Conservation (phyloP, 176 grass and related monocot genomes). For the barley (Hordeum vulgare) region DNA sequence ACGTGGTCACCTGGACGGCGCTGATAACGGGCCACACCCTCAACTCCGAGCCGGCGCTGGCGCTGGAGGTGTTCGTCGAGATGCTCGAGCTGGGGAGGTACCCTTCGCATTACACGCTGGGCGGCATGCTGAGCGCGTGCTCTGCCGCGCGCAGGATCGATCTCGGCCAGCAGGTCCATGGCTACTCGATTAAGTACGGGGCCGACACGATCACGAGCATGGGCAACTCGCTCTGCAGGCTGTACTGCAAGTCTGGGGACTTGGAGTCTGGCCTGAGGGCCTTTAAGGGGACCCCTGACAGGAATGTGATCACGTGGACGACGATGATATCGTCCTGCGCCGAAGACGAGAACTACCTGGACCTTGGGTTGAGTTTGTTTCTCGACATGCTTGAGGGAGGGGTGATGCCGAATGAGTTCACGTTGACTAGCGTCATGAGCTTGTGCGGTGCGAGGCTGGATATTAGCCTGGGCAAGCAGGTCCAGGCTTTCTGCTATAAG, state of each 20-base stretch:
- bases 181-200: conserved; percentile 51
- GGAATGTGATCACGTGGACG: conserved; percentile 85
- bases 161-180: conserved; percentile 58
- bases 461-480: conserved; percentile 63
- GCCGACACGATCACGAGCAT: conserved; percentile 43
- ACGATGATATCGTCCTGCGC: conserved; percentile 64
- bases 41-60: conserved; percentile 30
- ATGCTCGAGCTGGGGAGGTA: conserved; percentile 46
- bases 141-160: conserved; percentile 10
- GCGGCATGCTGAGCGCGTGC: conserved; percentile 44
- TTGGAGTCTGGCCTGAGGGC: conserved; percentile 38
- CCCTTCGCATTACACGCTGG: conserved; percentile 54
- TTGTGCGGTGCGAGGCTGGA: conserved; percentile 53
- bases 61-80: conserved; percentile 36
- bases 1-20: conserved; percentile 66
- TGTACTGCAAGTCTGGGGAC: conserved; percentile 61
- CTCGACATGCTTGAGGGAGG: conserved; percentile 58
- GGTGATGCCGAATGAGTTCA: conserved; percentile 58
- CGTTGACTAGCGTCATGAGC: conserved; percentile 65
- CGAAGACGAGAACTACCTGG: conserved; percentile 41
- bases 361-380: conserved; percentile 58
- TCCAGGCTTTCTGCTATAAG: conserved; percentile 74
- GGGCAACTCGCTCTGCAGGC: conserved; percentile 55
- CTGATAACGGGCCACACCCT: conserved; percentile 48
- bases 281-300: conserved; percentile 50